Evolutionary conservation across 2,329 filamentous ascomycete species (phyloP).

Genomic region (Tolypocladium ophioglossoides): DNA sequence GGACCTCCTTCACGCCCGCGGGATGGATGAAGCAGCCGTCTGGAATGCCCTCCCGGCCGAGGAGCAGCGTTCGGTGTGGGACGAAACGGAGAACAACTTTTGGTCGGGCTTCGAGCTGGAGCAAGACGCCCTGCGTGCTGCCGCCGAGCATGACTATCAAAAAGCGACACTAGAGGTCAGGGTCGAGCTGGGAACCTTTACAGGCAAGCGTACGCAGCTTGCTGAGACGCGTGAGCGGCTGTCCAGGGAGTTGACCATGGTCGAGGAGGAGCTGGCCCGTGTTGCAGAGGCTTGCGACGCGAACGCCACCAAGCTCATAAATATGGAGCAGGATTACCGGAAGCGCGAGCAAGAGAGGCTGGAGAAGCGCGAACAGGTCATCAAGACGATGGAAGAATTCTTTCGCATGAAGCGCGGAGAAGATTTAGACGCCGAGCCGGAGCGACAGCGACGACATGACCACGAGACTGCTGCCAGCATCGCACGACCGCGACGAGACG

Average conservation of each 20-base stretch:
- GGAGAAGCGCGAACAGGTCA: slow-evolving; percentile 16
- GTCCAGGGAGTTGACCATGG: slow-evolving; percentile 18
- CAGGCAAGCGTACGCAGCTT: slow-evolving; percentile 16
- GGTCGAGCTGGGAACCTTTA: slow-evolving; percentile 17
- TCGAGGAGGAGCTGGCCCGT: slow-evolving; percentile 27
- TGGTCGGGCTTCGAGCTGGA: slow-evolving; percentile 18
- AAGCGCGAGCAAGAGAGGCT: slow-evolving; percentile 16
- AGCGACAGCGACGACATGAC: background rate
- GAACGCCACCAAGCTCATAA: slow-evolving; percentile 21
- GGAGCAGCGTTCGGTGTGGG: slow-evolving; percentile 22
- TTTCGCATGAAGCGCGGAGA: slow-evolving; percentile 20
- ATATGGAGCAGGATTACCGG: slow-evolving; percentile 21
- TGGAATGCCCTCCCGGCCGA: slow-evolving; percentile 20
- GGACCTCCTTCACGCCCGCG: background rate
- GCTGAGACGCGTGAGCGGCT: slow-evolving; percentile 16
- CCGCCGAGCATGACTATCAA: slow-evolving; percentile 15
- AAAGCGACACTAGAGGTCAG: slow-evolving; percentile 14
- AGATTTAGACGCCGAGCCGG: slow-evolving; percentile 6
- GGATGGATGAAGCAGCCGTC: slow-evolving; percentile 9
- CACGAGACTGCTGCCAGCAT: background rate
- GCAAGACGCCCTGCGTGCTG: slow-evolving; percentile 11
- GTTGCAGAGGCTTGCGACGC: slow-evolving; percentile 18
- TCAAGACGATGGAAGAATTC: slow-evolving; percentile 21
- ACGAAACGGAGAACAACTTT: slow-evolving; percentile 24
- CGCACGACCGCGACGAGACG: background rate